Conservation (phyloP, 2,329 filamentous ascomycete species). For the Ophiostoma sp. region DNA sequence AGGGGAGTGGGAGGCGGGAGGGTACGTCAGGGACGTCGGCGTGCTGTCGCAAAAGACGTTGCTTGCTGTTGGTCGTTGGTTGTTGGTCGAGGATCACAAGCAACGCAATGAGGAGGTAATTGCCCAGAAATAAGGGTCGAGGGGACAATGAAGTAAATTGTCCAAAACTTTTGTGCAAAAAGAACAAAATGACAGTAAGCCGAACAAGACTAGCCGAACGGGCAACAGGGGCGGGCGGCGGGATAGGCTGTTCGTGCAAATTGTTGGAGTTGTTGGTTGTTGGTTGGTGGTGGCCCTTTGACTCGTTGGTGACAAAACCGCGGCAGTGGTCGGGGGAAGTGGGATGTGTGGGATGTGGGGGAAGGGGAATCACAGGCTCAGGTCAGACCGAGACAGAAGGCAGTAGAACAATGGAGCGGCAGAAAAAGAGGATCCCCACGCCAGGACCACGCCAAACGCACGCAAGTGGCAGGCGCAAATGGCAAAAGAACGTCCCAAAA, state of each 20-base stretch:
- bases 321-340: neutral
- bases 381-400: conserved; percentile 11
- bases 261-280: neutral
- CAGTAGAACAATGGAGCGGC: neutral
- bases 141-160: neutral
- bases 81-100: neutral
- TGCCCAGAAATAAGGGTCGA: neutral
- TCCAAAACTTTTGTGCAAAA: neutral
- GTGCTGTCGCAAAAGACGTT: neutral
- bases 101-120: neutral
- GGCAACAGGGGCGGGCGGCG: neutral
- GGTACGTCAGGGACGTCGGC: neutral
- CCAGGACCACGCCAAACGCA: neutral
- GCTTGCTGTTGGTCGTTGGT: neutral
- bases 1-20: too few species aligned
- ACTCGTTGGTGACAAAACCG: conserved; percentile 5
- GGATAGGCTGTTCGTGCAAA: neutral
- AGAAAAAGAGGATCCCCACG: conserved; percentile 9
- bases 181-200: neutral
- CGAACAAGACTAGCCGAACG: neutral
- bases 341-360: conserved; percentile 12
- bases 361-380: neutral
- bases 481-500: neutral
- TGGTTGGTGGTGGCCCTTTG: neutral
- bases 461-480: neutral